Conservation (phyloP, 768 basidiomycete genomes). For the Terana coerulea region DNA sequence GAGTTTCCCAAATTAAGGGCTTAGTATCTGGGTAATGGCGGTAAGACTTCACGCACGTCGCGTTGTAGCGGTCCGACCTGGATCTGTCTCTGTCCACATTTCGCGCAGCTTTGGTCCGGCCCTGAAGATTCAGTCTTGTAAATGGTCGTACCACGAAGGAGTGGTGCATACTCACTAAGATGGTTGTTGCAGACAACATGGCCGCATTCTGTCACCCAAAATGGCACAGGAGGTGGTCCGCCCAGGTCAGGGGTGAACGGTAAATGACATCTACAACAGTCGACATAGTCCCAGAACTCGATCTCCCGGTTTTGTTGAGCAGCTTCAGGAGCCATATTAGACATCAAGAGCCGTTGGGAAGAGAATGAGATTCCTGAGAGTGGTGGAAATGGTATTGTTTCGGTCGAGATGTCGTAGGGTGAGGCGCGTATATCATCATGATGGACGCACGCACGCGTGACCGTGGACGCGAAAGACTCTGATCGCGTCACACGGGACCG, state of each 20-base stretch:
- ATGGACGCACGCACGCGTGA: too few species aligned
- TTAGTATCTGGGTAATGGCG: too few species aligned
- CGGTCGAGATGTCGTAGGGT: too few species aligned
- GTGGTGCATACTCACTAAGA: slow-evolving; percentile 51
- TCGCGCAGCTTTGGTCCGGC: slow-evolving; percentile 69
- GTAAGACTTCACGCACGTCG: slow-evolving; percentile 47
- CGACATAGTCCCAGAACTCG: slow-evolving; percentile 81
- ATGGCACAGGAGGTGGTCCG: slow-evolving; percentile 58
- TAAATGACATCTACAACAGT: slow-evolving; percentile 66
- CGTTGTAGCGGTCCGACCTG: slow-evolving; percentile 70
- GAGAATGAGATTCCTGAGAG: too few species aligned
- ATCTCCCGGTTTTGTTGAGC: slow-evolving; percentile 32
- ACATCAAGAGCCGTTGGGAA: too few species aligned
- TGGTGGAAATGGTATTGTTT: too few species aligned
- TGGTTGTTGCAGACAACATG: slow-evolving; percentile 85
- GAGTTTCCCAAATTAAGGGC: background rate
- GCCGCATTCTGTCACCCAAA: slow-evolving; percentile 88
- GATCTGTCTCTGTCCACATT: slow-evolving; percentile 60
- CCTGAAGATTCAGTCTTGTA: slow-evolving; percentile 36
- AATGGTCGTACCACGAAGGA: background rate
- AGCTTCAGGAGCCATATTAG: too few species aligned
- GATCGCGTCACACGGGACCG: too few species aligned
- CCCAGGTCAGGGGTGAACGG: slow-evolving; percentile 52
- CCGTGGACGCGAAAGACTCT: too few species aligned
- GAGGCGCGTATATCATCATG: too few species aligned